Base-by-base conservation (phyloP, 495 filamentous ascomycete genomes). In the Evansstolkia leycettana region DNA sequence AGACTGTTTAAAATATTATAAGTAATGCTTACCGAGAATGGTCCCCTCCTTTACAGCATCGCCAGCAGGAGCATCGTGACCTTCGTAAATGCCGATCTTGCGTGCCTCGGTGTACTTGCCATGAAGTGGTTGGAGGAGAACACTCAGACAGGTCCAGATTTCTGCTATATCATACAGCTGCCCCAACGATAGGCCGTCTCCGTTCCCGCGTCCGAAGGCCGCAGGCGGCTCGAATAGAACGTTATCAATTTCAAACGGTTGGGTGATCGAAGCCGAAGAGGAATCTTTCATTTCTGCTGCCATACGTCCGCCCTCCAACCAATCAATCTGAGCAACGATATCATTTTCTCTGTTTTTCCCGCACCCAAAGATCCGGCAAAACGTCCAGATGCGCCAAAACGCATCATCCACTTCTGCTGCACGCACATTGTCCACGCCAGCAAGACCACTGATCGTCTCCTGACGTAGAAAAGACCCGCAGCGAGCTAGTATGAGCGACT, bases 341-440 rank as follows among this genome's bases (percentile, higher is more conserved):
- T 80, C 75, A 18, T 71, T 71, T 44, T 79, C 75, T 12, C 76
- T 62, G 19, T 62, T 59, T 33, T 75, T 76, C 0, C 64, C 64
- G 27, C 61, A 64, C 2, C 77, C 77, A 36, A 82, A 82, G 27
- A 80, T 69, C 11, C 69, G 71, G 48, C 76, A 80, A 54, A 82
- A 82, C 2, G 71, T 77, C 77, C 77, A 82, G 13, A 82, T 65
- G 0, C 77, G 67, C 75, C 75, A 80, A 35, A 80, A 70, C 1
- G 77, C 76, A 48, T 76, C 66, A 43, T 80, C 71, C n/a, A 80
- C 63, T 36, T 71, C 66, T 30, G 63, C 58, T 0, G 70, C 63
- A 8, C 69, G 62, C 6, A 47, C 38, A 24, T 61, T 57, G 36
- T 76, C 65, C 7, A 60, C 42, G 3, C 69, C 73, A 1, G 69